Conservation (phyloP, 345 rosid species). For the Sapria himalayana region DNA sequence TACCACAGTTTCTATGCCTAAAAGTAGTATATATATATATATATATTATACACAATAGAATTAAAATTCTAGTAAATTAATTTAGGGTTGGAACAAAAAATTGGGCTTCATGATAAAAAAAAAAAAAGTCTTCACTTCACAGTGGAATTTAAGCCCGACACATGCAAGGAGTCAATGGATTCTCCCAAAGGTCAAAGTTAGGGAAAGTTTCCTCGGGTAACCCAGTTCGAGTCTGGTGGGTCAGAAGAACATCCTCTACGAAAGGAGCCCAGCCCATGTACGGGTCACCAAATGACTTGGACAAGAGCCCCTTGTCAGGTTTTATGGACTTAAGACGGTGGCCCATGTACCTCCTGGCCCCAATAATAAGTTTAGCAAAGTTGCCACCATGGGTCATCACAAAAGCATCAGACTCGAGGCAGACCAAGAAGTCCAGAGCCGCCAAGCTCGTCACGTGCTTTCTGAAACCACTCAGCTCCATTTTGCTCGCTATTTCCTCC, state of each 20-base stretch:
- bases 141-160: slow-evolving; percentile 95
- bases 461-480: slow-evolving; percentile 57
- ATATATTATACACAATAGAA: too few relatives aligned
- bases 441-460: slow-evolving; percentile 98
- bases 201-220: slow-evolving; percentile 99
- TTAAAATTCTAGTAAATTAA: too few relatives aligned
- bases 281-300: slow-evolving; percentile 95
- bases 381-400: slow-evolving; percentile 99
- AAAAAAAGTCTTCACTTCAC: too few relatives aligned
- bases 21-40: too few relatives aligned
- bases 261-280: slow-evolving; percentile 98
- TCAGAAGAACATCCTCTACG: slow-evolving; percentile 83
- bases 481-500: slow-evolving; percentile 76
- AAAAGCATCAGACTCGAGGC: slow-evolving; percentile 92
- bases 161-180: slow-evolving; percentile 98
- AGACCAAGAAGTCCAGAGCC: slow-evolving; percentile 89
- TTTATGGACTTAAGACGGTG: slow-evolving; percentile 88
- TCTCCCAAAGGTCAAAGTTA: slow-evolving; percentile 98
- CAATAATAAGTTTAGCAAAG: slow-evolving; percentile 92
- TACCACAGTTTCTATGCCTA: too few relatives aligned
- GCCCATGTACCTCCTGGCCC: slow-evolving; percentile 91
- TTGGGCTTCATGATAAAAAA: too few relatives aligned
- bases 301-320: slow-evolving; percentile 98
- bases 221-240: slow-evolving; percentile 93
- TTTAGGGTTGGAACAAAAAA: too few relatives aligned